phyloP scores from a whole-genome alignment of 768 basidiomycete species.

The Termitomyces sp. region DNA sequence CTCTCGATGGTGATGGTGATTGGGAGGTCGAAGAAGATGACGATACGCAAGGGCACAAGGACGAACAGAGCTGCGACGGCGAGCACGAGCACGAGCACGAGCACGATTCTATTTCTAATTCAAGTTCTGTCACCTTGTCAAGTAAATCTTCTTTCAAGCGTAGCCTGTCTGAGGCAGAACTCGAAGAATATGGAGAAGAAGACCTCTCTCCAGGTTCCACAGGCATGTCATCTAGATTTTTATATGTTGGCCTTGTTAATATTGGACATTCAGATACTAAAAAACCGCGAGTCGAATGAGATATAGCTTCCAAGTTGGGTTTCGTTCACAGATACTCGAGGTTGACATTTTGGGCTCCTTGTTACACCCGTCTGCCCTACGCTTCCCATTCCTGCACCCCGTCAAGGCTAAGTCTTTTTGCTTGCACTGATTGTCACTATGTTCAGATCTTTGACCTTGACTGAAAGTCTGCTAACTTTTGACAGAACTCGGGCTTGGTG shows the following conservation, averaged over 20 bases:
- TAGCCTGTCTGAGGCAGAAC: constrained; percentile 37
- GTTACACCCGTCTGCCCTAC: background rate
- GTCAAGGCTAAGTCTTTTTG: constrained; percentile 14
- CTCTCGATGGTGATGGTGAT: constrained; percentile 44
- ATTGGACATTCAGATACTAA: constrained; percentile 9
- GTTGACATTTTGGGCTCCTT: background rate
- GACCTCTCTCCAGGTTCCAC: constrained; percentile 37
- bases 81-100: constrained; percentile 21
- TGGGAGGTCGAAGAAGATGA: constrained; percentile 33
- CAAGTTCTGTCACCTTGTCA: constrained; percentile 55
- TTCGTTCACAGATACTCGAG: background rate
- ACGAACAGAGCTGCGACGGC: background rate
- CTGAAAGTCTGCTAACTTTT: constrained; percentile 7
- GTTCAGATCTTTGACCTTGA: constrained; percentile 1
- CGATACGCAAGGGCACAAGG: background rate
- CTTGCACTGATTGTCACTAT: constrained; percentile 6
- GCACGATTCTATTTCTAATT: constrained; percentile 44
- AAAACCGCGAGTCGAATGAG: constrained; percentile 17
- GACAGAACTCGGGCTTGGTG: background rate
- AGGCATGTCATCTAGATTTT: constrained; percentile 28
- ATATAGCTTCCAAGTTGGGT: background rate
- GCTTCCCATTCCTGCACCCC: background rate
- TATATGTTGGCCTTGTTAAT: background rate
- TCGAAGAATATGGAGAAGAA: constrained; percentile 26
- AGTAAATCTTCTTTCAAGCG: constrained; percentile 57